Evolutionary conservation across 805 yeast genomes (phyloP), one percentile per base, ranked within the genome.

Genomic region (Candida parachauliodes): DNA sequence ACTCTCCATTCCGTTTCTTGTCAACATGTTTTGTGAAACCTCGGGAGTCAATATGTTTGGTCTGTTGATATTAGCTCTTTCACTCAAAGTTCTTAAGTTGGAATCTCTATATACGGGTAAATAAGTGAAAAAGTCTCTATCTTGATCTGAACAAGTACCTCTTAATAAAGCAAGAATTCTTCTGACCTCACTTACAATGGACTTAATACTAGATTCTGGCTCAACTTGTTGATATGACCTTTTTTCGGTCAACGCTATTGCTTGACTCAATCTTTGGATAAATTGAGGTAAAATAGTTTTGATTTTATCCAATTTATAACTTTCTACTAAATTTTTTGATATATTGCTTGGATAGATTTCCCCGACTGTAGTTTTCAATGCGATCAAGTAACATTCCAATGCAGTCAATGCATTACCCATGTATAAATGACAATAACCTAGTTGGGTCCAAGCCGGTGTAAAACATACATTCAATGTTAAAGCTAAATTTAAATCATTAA

Each of bases 401-500:
- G 69, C 59, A 8, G 57, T 33, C 18, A 65, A 43, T 32, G 64
- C 57, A 25, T 47, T 47, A 3, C 71, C 71, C 64, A 65, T 57
- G 45, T 63, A 65, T 25, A 67, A 47, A 30, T 65, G 68, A 44
- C 69, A 65, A 49, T 65, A 67, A 3, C 69, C 71, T 41, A 67
- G 50, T 48, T 67, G 72, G 14, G 64, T 50, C 72, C 72, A 67
- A 5, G 70, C 72, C 2, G 72, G 65, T 4, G 66, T 56, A 42
- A 59, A 63, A 5, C 59, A 49, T 22, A 58, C 44, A 41, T 66
- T 70, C 26, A 45, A 34, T 15, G 34, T 29, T 8, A 66, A 44
- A 0, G 71, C 70, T 11, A 34, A 32, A 37, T 60, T 57, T 44
- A 67, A 53, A 44, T 66, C 71, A 9, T 50, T 31, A 1, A 64